A percentile compares a stretch with the other conserved stretches of the same genome.
Conservation (phyloP, 2,329 filamentous ascomycete species). For the Xylariaceae sp. region DNA sequence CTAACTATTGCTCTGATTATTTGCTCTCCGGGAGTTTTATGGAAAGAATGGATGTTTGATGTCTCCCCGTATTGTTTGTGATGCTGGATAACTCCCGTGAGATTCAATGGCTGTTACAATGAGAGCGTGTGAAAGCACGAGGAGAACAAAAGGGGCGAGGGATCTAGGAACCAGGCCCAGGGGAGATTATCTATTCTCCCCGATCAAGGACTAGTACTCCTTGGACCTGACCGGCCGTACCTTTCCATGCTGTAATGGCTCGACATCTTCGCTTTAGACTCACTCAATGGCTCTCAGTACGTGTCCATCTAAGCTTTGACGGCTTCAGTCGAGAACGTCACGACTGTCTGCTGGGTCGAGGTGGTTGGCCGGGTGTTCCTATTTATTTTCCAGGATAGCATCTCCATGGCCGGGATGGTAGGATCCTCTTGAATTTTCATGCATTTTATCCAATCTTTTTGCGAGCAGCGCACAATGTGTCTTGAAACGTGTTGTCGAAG, state of each 20-base stretch:
- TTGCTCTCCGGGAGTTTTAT: not conserved
- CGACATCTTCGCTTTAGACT: not conserved
- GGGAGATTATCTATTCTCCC: not conserved
- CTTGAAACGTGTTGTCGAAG: not conserved
- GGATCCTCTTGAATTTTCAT: not conserved
- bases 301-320: conserved; percentile 4
- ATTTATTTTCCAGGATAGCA: not conserved
- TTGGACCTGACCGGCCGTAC: not conserved
- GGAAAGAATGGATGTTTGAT: not conserved
- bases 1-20: not conserved
- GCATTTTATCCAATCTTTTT: not conserved
- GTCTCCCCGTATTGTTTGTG: too few relatives aligned
- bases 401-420: not conserved
- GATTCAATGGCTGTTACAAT: not conserved
- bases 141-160: not conserved
- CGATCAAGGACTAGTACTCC: not conserved
- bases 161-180: not conserved
- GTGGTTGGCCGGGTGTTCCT: not conserved
- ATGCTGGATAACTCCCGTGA: not conserved
- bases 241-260: not conserved
- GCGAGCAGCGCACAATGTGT: not conserved
- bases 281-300: not conserved
- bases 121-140: not conserved
- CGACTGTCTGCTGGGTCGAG: not conserved
- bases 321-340: conserved; percentile 6